phyloP scores from a whole-genome alignment of 345 rosid species.

The Clausena lansium region DNA sequence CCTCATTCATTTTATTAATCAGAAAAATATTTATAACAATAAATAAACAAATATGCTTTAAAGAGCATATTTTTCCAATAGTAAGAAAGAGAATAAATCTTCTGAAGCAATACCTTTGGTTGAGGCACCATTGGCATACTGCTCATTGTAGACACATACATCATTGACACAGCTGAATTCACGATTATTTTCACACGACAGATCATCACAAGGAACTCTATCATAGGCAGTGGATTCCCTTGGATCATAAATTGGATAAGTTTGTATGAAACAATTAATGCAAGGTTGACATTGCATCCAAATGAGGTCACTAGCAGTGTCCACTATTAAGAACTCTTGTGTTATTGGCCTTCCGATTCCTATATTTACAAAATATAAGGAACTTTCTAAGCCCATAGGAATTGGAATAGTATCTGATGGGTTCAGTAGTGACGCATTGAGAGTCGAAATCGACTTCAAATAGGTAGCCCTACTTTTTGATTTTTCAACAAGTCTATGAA shows the following conservation, averaged over 20 bases:
- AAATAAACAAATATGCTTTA: no score
- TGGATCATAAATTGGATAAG: constrained; percentile 4
- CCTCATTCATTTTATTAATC: no score
- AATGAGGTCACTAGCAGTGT: constrained; percentile 12
- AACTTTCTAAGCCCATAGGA: no score
- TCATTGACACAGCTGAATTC: constrained; percentile 7
- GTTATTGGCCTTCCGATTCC: no score
- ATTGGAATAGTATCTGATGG: no score
- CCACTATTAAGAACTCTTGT: not conserved
- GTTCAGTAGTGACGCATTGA: no score
- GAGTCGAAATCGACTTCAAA: not conserved
- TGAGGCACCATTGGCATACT: not conserved
- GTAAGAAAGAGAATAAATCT: constrained; percentile 13
- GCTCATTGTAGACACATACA: constrained; percentile 9
- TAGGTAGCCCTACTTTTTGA: not conserved
- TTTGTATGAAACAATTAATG: constrained; percentile 13
- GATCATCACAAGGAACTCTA: constrained; percentile 17
- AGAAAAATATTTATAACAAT: no score
- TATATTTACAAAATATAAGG: no score
- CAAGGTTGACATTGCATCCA: constrained; percentile 32
- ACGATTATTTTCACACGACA: not conserved
- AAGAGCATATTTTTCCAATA: no score
- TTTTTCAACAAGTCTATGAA: not conserved
- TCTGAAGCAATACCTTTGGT: constrained; percentile 13
- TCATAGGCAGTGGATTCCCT: not conserved